Conservation (phyloP, 352 stramenopile species). For the Pythium scleroteichum region DNA sequence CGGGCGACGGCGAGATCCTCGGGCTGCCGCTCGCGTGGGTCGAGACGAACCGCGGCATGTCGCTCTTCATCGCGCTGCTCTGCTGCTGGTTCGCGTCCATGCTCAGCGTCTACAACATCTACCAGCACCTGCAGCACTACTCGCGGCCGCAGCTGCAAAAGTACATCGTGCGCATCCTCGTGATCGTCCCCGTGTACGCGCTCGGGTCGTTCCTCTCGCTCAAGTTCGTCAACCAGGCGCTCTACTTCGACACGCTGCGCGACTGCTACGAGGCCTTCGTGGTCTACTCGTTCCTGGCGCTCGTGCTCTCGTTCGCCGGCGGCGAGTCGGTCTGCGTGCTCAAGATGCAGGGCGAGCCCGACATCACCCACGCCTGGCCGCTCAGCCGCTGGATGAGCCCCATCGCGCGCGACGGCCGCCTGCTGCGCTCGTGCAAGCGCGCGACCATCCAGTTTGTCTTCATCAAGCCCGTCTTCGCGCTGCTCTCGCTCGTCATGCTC, state of each 20-base stretch:
- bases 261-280: conserved; percentile 94
- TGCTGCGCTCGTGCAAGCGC: conserved; percentile 89
- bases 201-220: conserved; percentile 83
- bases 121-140: conserved; percentile 86
- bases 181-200: conserved; percentile 87
- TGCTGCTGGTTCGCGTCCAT: conserved; percentile 58
- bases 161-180: conserved; percentile 89
- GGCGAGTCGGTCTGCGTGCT: conserved; percentile 88
- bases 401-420: conserved; percentile 74
- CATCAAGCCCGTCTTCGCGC: conserved; percentile 88
- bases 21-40: conserved; percentile 70
- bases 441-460: conserved; percentile 92
- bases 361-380: conserved; percentile 83
- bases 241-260: conserved; percentile 87
- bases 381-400: conserved; percentile 72
- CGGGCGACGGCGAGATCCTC: conserved; percentile 56
- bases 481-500: conserved; percentile 86
- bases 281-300: conserved; percentile 90
- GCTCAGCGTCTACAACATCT: conserved; percentile 84
- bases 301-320: conserved; percentile 88
- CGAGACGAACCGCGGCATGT: conserved; percentile 60
- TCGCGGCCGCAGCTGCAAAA: conserved; percentile 79
- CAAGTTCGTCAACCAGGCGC: conserved; percentile 72
- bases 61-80: conserved; percentile 56
- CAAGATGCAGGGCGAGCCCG: conserved; percentile 84